Conservation (phyloP, 345 rosid species). For the Bruguiera sexangula region DNA sequence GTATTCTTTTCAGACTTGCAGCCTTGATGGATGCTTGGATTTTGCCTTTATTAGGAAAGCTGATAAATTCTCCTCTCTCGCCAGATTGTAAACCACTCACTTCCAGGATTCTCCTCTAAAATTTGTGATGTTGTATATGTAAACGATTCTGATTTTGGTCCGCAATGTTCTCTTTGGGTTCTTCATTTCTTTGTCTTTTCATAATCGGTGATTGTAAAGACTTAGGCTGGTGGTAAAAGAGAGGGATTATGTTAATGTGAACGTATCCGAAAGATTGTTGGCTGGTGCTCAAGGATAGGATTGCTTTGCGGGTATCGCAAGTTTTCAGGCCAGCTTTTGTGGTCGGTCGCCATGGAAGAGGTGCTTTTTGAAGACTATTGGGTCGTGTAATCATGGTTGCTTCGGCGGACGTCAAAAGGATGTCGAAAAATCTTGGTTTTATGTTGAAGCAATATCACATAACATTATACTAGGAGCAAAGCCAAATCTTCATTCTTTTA, state of each 20-base stretch:
- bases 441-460: too few species aligned
- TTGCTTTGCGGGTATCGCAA: slow-evolving; percentile 20
- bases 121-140: slow-evolving; percentile 15
- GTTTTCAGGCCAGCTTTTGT: slow-evolving; percentile 20
- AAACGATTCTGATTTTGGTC: neutral
- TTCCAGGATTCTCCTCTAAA: slow-evolving; percentile 16
- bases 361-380: neutral
- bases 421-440: neutral
- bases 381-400: neutral
- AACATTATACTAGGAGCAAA: neutral
- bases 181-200: neutral
- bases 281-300: neutral
- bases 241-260: slow-evolving; percentile 13
- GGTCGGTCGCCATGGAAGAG: neutral
- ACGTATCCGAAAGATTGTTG: slow-evolving; percentile 13
- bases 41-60: slow-evolving; percentile 23
- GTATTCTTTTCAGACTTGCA: slow-evolving; percentile 32
- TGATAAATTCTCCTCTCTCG: slow-evolving; percentile 35
- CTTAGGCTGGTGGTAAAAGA: neutral
- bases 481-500: neutral
- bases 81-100: slow-evolving; percentile 25
- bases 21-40: slow-evolving; percentile 19
- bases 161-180: neutral
- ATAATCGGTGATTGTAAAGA: slow-evolving; percentile 1
- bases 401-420: neutral